Evolutionary conservation across 257 asterid species (phyloP), one percentile per base, ranked within the genome.

Genomic region (Solanum chmielewskii): DNA sequence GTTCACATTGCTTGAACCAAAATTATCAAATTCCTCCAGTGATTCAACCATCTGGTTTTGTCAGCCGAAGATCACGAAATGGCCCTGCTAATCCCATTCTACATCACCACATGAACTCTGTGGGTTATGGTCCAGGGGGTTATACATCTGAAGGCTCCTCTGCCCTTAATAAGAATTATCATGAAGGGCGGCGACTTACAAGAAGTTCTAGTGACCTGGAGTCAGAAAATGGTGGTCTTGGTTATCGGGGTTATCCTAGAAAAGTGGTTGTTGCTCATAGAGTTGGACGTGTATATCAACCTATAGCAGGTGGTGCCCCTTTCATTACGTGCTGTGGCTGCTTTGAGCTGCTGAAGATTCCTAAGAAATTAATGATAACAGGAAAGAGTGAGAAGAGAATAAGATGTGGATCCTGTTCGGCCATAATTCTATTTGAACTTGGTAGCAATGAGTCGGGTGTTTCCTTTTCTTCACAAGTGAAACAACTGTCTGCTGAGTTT

Each of bases 221-320:
- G 88, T 87, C 92, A 10, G 93, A 93, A 73, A 91, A 73, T 27
- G 91, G 88, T 73, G 93, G 95, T 86, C 91, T 91, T 82, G 91
- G 87, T 86, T 90, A 87, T 87, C 93, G 85, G 69, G 93, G 89
- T 35, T 77, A 33, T 86, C 89, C 96, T 7, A 93, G 93, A 82
- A 92, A 91, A 89, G 83, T 91, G 86, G 91, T 87, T 59, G 91
- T 89, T 11, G 70, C 91, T 83, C 92, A 85, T 49, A 91, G 91
- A 83, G 86, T 88, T 56, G 93, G 90, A 66, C 90, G 86, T 21
- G 86, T 89, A 76, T 86, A 87, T 87, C 88, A 87, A 89, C 94
- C 99, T 45, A 83, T 97, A 68, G 94, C 96, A 42, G 98, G 99
- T 68, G 99, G 98, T 60, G 97, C 99, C 80, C 99, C 99, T 7